Base-by-base conservation (phyloP, 2,329 filamentous ascomycete genomes). In the Pseudopyricularia javanii region DNA sequence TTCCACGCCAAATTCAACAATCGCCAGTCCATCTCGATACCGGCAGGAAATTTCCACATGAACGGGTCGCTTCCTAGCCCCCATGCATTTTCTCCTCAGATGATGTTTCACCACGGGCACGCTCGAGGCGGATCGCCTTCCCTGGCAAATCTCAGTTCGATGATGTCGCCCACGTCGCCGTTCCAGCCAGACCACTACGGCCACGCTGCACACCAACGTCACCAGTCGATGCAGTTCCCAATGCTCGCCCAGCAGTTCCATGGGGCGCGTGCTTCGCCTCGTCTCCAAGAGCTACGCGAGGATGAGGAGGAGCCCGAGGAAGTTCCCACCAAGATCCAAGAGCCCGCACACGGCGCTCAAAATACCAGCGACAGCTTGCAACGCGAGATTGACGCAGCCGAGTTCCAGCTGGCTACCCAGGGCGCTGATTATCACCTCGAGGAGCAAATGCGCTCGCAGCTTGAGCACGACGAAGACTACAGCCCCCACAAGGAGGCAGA, bases 381-480 rank as follows among this genome's bases (percentile, higher is more conserved):
- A 64, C 85, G 84, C 56, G 89, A 93, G 59, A 85, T 94, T 53
- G 85, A 93, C 50, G 86, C 91, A 62, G 85, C 87, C 4, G 88
- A 95, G 61, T 91, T 93, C 62, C 88, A 95, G 64, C 85, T 84
- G 56, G 89, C 93, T 58, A 85, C 93, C 54, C 85, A 93, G 50
- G 86, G 91, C 61, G 85, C 87, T 4, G 88, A 95, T 61, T 91
- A 93, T 62, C 88, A 91, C 60, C 68, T 93, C 56, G 87, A 91
- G 63, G 82, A 90, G 63, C 83, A 88, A 56, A 82, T 91, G 56
- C 82, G 88, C 51, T 83, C 85, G 52, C 85, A 91, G 61, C 73
- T 91, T 49, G 85, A 91, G 55, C 85, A 90, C 59, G 84, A 69
- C 33, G 57, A 86, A 53, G 86, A 88, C 58, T 85, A 88, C 62